Conservation (phyloP, 1,139 yeast species). For the Wickerhamomyces sp. region DNA sequence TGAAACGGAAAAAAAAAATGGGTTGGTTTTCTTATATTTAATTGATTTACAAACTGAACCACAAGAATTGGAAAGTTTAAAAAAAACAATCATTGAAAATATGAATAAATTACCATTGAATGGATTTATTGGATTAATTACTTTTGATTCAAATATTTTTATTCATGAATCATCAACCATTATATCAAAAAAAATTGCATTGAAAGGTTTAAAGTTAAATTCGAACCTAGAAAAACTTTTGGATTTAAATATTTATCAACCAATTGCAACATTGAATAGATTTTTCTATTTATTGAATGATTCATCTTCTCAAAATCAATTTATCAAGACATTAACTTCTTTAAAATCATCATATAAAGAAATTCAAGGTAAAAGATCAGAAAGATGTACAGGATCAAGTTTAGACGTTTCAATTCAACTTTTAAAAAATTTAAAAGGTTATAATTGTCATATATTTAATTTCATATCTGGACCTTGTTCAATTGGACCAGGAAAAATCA, state of each 20-base stretch:
- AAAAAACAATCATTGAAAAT: constrained; percentile 47
- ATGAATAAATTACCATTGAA: constrained; percentile 53
- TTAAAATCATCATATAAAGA: neutral
- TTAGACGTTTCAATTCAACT: neutral
- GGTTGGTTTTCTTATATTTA: constrained; percentile 29
- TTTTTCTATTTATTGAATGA: constrained; percentile 49
- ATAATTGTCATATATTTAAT: neutral
- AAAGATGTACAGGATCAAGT: neutral
- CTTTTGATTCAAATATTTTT: constrained; percentile 58
- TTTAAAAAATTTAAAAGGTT: neutral
- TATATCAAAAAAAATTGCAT: constrained; percentile 30
- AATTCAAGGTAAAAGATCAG: neutral
- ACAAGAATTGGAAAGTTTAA: constrained; percentile 51
- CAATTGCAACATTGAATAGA: constrained; percentile 44
- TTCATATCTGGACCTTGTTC: constrained; percentile 51
- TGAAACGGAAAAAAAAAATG: constrained; percentile 23
- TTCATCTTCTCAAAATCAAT: constrained; percentile 43
- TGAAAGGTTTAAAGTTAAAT: constrained; percentile 54
- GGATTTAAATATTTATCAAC: constrained; percentile 33
- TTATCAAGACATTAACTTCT: neutral
- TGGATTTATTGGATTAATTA: constrained; percentile 51
- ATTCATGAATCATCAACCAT: constrained; percentile 50
- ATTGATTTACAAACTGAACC: constrained; percentile 60
- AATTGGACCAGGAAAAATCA: constrained; percentile 57
- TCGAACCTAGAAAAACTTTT: constrained; percentile 13